These are phyloP conservation scores for Colletotrichum navitas DNA, from an alignment of 2,329 filamentous ascomycete species.

Conservation along the genomic window DNA sequence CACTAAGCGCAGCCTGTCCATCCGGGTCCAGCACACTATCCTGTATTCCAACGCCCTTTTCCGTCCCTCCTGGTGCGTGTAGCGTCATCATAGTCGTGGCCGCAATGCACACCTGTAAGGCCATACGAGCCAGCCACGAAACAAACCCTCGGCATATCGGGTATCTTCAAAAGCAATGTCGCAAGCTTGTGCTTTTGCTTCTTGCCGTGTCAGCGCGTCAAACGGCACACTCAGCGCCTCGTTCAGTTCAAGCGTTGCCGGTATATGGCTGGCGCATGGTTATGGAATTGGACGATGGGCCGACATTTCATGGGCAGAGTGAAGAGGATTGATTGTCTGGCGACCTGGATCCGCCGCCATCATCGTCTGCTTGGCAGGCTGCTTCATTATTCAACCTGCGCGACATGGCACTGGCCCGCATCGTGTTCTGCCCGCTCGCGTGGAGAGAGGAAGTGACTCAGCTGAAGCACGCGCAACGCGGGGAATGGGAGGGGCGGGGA, in stretches of 20 bases:
- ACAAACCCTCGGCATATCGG: not conserved
- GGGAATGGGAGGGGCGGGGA: slow-evolving; percentile 13
- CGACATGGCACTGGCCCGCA: not conserved
- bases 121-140: slow-evolving; percentile 13
- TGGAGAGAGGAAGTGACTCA: not conserved
- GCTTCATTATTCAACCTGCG: slow-evolving; percentile 1
- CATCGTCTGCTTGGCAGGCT: not conserved
- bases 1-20: slow-evolving; percentile 13
- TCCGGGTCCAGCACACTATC: slow-evolving; percentile 13
- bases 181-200: not conserved
- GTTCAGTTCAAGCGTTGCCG: not conserved
- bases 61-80: not conserved
- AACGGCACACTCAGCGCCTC: not conserved
- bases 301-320: not conserved
- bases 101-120: not conserved
- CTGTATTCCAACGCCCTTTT: not conserved
- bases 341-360: not conserved
- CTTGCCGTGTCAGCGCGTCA: not conserved
- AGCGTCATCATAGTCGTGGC: not conserved
- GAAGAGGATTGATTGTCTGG: not conserved
- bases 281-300: not conserved
- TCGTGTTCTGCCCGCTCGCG: not conserved
- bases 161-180: not conserved
- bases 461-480: not conserved
- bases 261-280: not conserved